phyloP scores from a whole-genome alignment of 1,284 basidiomycete genomes.

The Clitocybe nebularis region DNA sequence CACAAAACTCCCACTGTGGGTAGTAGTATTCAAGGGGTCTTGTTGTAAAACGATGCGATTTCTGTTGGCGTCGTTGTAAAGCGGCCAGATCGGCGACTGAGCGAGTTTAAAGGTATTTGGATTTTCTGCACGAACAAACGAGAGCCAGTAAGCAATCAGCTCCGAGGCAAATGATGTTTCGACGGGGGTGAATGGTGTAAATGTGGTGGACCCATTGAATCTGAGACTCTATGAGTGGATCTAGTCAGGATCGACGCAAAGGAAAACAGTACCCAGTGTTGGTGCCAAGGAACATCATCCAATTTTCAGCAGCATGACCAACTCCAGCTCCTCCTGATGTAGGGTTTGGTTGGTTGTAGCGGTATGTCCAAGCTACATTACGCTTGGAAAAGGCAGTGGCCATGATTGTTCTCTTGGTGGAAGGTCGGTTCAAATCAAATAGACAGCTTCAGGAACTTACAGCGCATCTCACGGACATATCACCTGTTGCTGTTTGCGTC shows the following conservation, averaged over 20 bases:
- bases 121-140: constrained; percentile 43
- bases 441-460: constrained; percentile 27
- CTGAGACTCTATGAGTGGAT: no score
- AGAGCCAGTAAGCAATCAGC: constrained; percentile 49
- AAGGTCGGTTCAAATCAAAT: background rate
- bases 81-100: constrained; percentile 35
- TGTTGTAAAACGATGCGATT: constrained; percentile 38
- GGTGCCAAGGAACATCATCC: constrained; percentile 60
- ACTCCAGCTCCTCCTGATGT: constrained; percentile 32
- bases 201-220: constrained; percentile 37
- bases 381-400: constrained; percentile 34
- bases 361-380: constrained; percentile 44
- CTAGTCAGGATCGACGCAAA: background rate
- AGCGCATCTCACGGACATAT: constrained; percentile 45
- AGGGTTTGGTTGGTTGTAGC: constrained; percentile 54
- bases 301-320: constrained; percentile 54
- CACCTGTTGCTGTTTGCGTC: constrained; percentile 43
- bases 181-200: constrained; percentile 27
- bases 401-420: constrained; percentile 42
- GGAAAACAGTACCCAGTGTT: constrained; percentile 46
- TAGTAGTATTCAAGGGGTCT: constrained; percentile 22
- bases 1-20: constrained; percentile 32
- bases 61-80: constrained; percentile 5
- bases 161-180: constrained; percentile 42
- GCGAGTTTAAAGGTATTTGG: constrained; percentile 42